phyloP scores from a whole-genome alignment of 805 yeast genomes.

The Myxozyma melibiosi region DNA sequence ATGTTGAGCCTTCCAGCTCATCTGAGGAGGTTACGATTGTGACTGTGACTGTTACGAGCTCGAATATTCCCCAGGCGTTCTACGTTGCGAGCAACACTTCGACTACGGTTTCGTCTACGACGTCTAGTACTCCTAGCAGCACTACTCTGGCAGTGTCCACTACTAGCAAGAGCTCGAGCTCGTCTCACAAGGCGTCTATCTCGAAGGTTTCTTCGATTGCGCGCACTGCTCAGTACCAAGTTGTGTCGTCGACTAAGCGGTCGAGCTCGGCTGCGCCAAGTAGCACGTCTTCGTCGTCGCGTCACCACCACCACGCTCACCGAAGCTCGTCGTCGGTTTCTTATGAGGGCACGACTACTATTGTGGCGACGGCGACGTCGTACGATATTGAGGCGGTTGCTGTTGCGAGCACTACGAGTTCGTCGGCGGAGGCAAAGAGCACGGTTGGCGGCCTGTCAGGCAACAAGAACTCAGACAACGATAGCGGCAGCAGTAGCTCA shows the following conservation, averaged over 20 bases:
- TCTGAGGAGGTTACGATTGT: not conserved
- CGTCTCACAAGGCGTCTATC: not conserved
- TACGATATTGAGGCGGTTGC: not conserved
- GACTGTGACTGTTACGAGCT: not conserved
- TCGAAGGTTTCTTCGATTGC: conserved; percentile 6
- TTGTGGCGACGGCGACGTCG: conserved; percentile 2
- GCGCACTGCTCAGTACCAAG: conserved; percentile 6
- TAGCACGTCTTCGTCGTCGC: not conserved
- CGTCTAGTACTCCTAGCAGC: not conserved
- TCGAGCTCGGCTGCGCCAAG: not conserved
- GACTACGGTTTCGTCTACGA: not conserved
- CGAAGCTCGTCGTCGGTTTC: not conserved
- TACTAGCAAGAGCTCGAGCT: not conserved
- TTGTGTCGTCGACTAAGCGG: not conserved
- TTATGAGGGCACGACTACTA: conserved; percentile 1
- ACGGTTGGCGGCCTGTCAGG: not conserved
- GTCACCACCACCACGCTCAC: conserved; percentile 10
- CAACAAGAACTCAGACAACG: conserved; percentile 6
- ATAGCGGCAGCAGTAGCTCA: conserved; percentile 2
- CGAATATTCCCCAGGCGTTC: not conserved
- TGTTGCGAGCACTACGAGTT: not conserved
- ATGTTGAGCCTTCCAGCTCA: not conserved
- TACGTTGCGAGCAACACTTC: not conserved
- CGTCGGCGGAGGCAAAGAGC: not conserved
- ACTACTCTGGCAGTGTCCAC: conserved; percentile 10